A percentile compares a stretch with the other conserved stretches of the same genome.
Conservation (phyloP, 257 asterid species). For the Ligustrum vulgare region DNA sequence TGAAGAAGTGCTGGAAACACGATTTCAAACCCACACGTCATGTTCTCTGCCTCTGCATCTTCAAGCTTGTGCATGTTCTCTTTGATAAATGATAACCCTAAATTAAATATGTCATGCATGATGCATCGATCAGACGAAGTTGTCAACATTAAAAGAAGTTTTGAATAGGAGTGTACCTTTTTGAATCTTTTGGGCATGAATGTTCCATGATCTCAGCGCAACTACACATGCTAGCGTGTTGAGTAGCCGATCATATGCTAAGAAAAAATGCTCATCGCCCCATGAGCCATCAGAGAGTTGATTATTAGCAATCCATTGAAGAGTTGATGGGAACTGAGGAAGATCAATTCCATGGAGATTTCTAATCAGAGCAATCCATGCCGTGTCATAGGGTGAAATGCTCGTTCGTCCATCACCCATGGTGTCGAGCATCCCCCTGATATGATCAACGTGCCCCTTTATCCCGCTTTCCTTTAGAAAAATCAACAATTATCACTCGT, state of each 20-base stretch:
- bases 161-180: conserved; percentile 20
- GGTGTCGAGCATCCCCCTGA: conserved; percentile 20
- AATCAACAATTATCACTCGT: no score
- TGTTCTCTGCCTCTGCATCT: neutral
- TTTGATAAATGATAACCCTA: conserved; percentile 2
- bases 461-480: conserved; percentile 3
- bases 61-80: conserved; percentile 17
- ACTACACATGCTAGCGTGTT: conserved; percentile 50
- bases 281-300: conserved; percentile 50
- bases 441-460: conserved; percentile 12
- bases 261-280: conserved; percentile 33
- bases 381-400: conserved; percentile 50
- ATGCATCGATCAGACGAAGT: neutral
- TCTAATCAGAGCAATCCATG: conserved; percentile 41
- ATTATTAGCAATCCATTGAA: conserved; percentile 43
- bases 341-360: conserved; percentile 12
- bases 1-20: conserved; percentile 31
- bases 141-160: neutral
- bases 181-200: conserved; percentile 18
- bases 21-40: conserved; percentile 17
- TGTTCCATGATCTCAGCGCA: conserved; percentile 43
- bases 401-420: conserved; percentile 49
- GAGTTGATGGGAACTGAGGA: conserved; percentile 44
- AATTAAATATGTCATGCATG: neutral
- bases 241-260: conserved; percentile 33